Conservation (phyloP, 2,329 filamentous ascomycete genomes). For the Fusarium nanum region DNA sequence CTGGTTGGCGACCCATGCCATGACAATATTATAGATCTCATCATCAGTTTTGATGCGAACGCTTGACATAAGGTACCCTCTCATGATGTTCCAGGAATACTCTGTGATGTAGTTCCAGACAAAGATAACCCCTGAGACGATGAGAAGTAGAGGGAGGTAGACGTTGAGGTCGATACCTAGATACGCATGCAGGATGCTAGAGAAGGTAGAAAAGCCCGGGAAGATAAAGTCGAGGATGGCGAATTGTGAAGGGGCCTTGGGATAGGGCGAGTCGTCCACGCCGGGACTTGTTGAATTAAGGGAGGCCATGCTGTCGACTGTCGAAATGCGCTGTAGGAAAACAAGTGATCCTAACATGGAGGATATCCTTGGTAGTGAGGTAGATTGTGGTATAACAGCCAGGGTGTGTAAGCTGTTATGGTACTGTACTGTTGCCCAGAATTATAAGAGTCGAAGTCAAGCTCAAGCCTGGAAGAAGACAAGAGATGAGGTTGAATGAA, state of each 20-base stretch:
- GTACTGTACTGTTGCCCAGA: background rate
- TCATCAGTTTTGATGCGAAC: constrained; percentile 76
- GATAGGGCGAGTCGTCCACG: background rate
- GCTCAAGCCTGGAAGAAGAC: constrained; percentile 15
- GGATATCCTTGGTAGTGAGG: background rate
- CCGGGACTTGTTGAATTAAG: constrained; percentile 36
- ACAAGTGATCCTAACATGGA: constrained; percentile 25
- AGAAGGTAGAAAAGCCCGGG: constrained; percentile 71
- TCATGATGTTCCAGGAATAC: constrained; percentile 61
- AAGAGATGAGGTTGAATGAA: constrained; percentile 1
- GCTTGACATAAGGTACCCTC: constrained; percentile 70
- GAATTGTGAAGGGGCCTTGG: constrained; percentile 52
- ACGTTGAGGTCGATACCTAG: constrained; percentile 70
- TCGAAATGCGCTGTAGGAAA: constrained; percentile 13
- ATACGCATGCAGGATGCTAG: constrained; percentile 64
- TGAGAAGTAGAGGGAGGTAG: constrained; percentile 69
- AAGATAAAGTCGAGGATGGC: constrained; percentile 71
- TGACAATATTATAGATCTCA: constrained; percentile 78
- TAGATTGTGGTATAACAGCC: background rate
- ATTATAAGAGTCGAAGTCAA: background rate
- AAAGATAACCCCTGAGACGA: constrained; percentile 61
- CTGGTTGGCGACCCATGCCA: constrained; percentile 75
- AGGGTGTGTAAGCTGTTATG: background rate
- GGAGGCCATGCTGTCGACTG: constrained; percentile 40
- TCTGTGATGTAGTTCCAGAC: constrained; percentile 64